Evolutionary conservation across 1,284 basidiomycete species (phyloP).

Genomic region (Leucoagaricus sp.): DNA sequence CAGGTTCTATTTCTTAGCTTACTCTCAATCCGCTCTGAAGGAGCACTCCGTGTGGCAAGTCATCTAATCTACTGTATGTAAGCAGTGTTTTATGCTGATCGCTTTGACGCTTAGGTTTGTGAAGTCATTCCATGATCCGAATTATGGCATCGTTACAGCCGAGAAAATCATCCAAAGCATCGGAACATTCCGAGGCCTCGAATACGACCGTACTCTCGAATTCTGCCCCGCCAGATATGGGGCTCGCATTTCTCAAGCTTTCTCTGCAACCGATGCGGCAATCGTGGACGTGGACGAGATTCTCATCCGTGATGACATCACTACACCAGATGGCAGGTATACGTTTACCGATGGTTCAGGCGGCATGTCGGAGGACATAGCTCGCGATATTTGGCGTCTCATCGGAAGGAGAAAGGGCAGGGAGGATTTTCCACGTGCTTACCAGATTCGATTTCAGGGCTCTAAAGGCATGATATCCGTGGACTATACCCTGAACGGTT

Average conservation of each 20-base stretch:
- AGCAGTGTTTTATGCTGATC: background rate
- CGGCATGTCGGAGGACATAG: conserved; percentile 61
- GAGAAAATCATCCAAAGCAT: conserved; percentile 50
- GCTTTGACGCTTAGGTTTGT: conserved; percentile 40
- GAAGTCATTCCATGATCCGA: conserved; percentile 43
- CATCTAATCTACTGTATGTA: background rate
- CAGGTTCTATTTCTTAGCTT: conserved; percentile 57
- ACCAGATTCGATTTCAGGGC: conserved; percentile 63
- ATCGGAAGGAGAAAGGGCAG: conserved; percentile 39
- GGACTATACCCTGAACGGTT: conserved; percentile 47
- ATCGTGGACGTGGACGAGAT: conserved; percentile 59
- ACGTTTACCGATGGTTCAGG: conserved; percentile 73
- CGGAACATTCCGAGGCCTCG: conserved; percentile 51
- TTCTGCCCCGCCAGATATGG: conserved; percentile 69
- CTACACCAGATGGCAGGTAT: conserved; percentile 32
- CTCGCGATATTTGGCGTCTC: conserved; percentile 51
- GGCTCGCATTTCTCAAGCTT: conserved; percentile 70
- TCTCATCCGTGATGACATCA: conserved; percentile 46
- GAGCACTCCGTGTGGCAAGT: conserved; percentile 46
- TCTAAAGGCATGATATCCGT: conserved; percentile 66
- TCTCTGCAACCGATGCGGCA: conserved; percentile 68
- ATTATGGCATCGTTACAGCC: conserved; percentile 39
- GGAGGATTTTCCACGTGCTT: conserved; percentile 45
- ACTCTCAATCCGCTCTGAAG: conserved; percentile 55
- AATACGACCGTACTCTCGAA: conserved; percentile 46